Base-by-base conservation (phyloP, 1,139 yeast species). In the Geotrichum macrosporum region DNA sequence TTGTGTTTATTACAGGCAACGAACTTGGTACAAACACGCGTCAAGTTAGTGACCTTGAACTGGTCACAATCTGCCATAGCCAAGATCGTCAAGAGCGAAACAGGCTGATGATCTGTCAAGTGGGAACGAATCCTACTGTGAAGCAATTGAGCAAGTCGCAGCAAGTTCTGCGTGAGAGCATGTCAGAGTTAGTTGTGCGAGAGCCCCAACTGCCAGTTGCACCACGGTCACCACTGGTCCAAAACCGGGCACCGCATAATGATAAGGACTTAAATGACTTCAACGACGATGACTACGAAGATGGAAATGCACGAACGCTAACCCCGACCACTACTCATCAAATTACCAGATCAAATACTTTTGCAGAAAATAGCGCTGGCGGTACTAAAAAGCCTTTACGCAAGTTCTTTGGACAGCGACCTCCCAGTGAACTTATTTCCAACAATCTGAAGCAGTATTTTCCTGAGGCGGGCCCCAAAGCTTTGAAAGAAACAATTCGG, bases 361-460 rank as follows among this genome's bases (percentile, higher is more conserved):
- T 16, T 5, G 21, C 13, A 29, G 18, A n/a, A n/a, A n/a, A n/a
- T n/a, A n/a, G n/a, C n/a, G n/a, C n/a, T n/a, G n/a, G n/a, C n/a
- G n/a, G 35, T 19, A 29, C 34, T 16, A 33, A 39, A n/a, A 47
- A 42, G 18, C 57, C 60, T 58, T 68, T 66, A 48, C 62, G 47
- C 62, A 69, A 57, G 61, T 71, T 86, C 53, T 83, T 84, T 62
- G 94, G 94, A 15, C 96, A 87, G 62, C 74, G 97, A 59, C 98
- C 98, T 9, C 92, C 96, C 2, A 82, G 94, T 54, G 96, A 88
- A 62, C 76, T 88, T 59, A 92, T 92, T 54, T 86, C 96, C 1
- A 81, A 92, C 12, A 88, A 92, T 60, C 71, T 92, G 57, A 84
- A 88, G 1, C 95, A 89, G 55, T 92, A 85, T 64, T 92, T 92